Base-by-base conservation (phyloP, 345 rosid species). In the Conringia planisiliqua region DNA sequence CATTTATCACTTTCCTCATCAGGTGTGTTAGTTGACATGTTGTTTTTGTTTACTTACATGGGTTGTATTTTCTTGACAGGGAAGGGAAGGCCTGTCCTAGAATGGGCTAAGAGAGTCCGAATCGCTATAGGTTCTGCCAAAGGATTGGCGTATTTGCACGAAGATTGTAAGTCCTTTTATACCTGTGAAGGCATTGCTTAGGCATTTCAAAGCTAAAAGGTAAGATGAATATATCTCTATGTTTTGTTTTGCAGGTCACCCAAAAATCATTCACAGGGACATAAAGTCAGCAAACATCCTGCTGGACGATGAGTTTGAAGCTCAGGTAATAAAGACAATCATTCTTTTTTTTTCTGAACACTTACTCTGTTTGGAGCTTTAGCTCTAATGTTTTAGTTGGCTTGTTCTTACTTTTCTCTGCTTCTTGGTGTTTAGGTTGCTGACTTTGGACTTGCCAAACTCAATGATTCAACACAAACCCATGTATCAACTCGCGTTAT, bases 401-500 rank as follows among this genome's bases (percentile, higher is more conserved):
- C 16, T 12, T 69, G 65, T 62, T 70, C 61, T 27, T 16, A 52
- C 1, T 22, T 26, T 14, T 57, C 2, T 2, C 27, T 57, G 33
- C 10, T 13, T 46, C 4, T 44, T 36, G 56, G n/a, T 56, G 32
- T 58, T 22, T 81, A 92, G 96, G 99, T 96, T 46, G 98, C 98
- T 65, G 99, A 96, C 81, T 96, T 96, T 75, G 99, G 99, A 70
- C 96, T 96, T 50, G 98, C 99, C 52, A 96, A 79, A 72, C 90
- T 96, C 39, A 88, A 85, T 22, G 95, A 87, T 79, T 84, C 95
- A 18, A 68, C 86, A 13, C 93, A 89, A 72, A 87, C 96, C 24
- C 99, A 96, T 82, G 98, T 96, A 62, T 96, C 99, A 62, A 96
- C 98, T 68, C 86, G 99, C n/a, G 98, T 92, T 66, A 92, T 96